Conservation (phyloP, 805 yeast genomes). For the Zygosaccharomyces pseudorouxii region DNA sequence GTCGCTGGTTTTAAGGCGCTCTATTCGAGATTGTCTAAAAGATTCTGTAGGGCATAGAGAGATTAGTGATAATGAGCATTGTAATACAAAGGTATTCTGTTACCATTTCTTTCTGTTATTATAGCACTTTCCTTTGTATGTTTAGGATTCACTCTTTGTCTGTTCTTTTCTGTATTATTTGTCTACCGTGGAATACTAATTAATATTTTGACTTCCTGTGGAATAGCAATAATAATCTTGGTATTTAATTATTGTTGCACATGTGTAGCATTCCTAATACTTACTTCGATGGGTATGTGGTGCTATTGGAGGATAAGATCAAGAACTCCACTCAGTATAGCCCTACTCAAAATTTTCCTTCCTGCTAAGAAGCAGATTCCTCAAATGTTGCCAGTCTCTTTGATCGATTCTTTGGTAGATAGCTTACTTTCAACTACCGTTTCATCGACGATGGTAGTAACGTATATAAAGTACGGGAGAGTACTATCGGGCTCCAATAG, state of each 20-base stretch:
- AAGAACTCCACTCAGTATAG: conserved; percentile 70
- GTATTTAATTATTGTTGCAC: conserved; percentile 69
- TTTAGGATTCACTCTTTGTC: conserved; percentile 54
- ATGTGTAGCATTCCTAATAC: conserved; percentile 67
- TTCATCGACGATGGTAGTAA: conserved; percentile 62
- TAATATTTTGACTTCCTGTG: conserved; percentile 65
- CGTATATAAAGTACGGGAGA: conserved; percentile 67
- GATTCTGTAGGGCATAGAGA: conserved; percentile 49
- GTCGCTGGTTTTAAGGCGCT: conserved; percentile 60
- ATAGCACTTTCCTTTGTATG: conserved; percentile 56
- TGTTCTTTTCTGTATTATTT: conserved; percentile 60
- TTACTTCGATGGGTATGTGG: conserved; percentile 59
- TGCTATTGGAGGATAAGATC: conserved; percentile 68
- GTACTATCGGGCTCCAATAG: conserved; percentile 44
- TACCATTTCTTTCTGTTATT: conserved; percentile 61
- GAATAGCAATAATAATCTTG: conserved; percentile 71
- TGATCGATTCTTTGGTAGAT: conserved; percentile 54
- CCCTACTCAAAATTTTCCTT: conserved; percentile 64
- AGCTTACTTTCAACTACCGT: conserved; percentile 65
- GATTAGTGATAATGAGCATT: no score
- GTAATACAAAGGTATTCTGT: conserved; percentile 37
- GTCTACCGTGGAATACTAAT: conserved; percentile 63
- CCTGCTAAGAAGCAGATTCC: conserved; percentile 73
- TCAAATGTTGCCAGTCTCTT: conserved; percentile 56
- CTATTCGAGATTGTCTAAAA: conserved; percentile 48